Conservation (phyloP, 495 filamentous ascomycete species). For the Chaetomium fimeti region DNA sequence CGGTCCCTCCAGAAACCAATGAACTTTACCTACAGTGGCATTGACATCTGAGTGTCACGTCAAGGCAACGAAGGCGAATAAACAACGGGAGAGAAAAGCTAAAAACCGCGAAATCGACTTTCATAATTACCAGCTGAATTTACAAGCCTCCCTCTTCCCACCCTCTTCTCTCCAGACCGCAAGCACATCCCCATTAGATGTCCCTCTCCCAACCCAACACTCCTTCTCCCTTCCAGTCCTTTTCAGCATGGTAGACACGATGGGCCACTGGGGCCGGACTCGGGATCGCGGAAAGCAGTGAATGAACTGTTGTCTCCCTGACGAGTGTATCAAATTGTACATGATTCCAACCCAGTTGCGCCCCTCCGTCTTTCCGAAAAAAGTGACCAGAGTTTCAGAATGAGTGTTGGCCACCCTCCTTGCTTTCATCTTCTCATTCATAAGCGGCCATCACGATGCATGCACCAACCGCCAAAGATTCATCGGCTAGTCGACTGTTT, state of each 20-base stretch:
- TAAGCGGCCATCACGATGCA: slow-evolving; percentile 40
- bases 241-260: slow-evolving; percentile 22
- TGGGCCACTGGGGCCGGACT: slow-evolving; percentile 9
- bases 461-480: slow-evolving; percentile 41
- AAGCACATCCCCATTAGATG: background rate
- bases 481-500: slow-evolving; percentile 52
- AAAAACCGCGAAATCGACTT: slow-evolving; percentile 18
- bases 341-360: slow-evolving; percentile 48
- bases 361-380: slow-evolving; percentile 49
- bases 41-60: too few species aligned
- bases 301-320: slow-evolving; percentile 34
- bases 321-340: slow-evolving; percentile 51
- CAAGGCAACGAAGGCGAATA: background rate
- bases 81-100: background rate
- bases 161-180: background rate
- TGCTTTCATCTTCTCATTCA: slow-evolving; percentile 28
- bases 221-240: slow-evolving; percentile 8
- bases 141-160: slow-evolving; percentile 14
- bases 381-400: slow-evolving; percentile 41
- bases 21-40: background rate
- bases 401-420: slow-evolving; percentile 33
- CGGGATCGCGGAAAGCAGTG: slow-evolving; percentile 28
- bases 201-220: slow-evolving; percentile 8
- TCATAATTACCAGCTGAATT: slow-evolving; percentile 28
- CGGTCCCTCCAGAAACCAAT: background rate